Evolutionary conservation across 164 flowering plant species (phyloP).

Genomic region (Warburgia ugandensis): DNA sequence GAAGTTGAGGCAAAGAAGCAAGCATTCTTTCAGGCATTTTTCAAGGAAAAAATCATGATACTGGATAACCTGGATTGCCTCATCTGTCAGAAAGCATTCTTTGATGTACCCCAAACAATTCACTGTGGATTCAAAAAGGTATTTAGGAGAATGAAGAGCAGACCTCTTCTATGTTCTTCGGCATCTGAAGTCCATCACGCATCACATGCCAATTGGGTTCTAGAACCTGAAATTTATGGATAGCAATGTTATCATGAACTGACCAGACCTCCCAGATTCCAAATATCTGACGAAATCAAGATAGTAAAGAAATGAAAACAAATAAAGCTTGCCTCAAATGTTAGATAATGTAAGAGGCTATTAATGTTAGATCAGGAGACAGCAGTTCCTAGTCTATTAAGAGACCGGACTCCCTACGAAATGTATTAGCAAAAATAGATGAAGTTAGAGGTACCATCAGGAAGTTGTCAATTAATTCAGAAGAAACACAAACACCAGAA

Average conservation of each 20-base stretch:
- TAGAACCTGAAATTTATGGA: constrained; percentile 76
- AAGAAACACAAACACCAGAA: constrained; percentile 6
- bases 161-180: constrained; percentile 97
- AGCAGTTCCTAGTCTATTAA: constrained; percentile 63
- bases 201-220: constrained; percentile 96
- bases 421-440: not conserved
- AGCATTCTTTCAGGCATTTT: constrained; percentile 86
- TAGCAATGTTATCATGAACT: no score
- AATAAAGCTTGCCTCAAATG: constrained; percentile 74
- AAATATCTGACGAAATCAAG: no score
- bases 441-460: not conserved
- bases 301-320: no score
- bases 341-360: constrained; percentile 88
- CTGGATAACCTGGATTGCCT: no score
- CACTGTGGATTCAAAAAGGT: not conserved
- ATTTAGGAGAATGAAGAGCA: constrained; percentile 2
- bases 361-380: constrained; percentile 81
- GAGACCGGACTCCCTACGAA: constrained; percentile 73
- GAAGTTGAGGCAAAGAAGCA: constrained; percentile 87
- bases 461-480: not conserved
- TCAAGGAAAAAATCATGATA: constrained; percentile 88
- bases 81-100: no score
- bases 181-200: constrained; percentile 68
- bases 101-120: no score
- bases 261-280: no score